Base-by-base conservation (phyloP, 2,329 filamentous ascomycete genomes). In the Fulvia fulva region DNA sequence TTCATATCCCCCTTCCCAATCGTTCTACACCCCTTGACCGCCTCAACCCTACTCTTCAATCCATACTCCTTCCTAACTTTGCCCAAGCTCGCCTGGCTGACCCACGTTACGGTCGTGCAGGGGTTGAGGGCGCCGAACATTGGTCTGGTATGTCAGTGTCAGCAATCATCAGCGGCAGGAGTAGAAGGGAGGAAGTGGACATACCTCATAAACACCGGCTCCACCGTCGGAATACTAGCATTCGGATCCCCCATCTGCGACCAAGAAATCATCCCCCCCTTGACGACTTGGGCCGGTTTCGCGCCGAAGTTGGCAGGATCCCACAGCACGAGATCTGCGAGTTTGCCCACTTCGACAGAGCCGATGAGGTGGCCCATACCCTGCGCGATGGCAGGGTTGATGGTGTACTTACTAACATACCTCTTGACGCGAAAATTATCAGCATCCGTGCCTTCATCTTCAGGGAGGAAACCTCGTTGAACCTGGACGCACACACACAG, bases 351-450 rank as follows among this genome's bases (percentile, higher is more conserved):
- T 77, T 97, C 91, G 55, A 97, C 76, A 65, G 89, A 93, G 7
- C 93, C 93, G 62, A 97, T 84, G 2, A 96, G 69, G 72, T 97
- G 93, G 0, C 81, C 77, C 86, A 97, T 95, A 2, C 93, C 93
- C 74, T 97, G 93, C 0, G 92, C 86, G 61, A 97, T 81, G 11
- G 93, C 91, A 1, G 93, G 91, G 75, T 97, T 97, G 76, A 97
- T 87, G 22, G 93, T 97, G 74, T 97, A 97, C 78, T 97, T 97
- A 77, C 88, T 91, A 47, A 97, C 81, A 72, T 97, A 97, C 25
- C 93, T 78, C 79, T 95, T 96, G 6, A 96, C 93, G 43, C 93
- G 81, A 77, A 91, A 91, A 74, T 97, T 97, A 71, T 97, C 93
- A 0, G 89, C 90, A 11, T 80, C 87, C 0, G 89, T 87, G 22